These are phyloP conservation scores for Phytophthora parvispora DNA, from an alignment of 352 stramenopile genomes.

Conservation along the genomic window DNA sequence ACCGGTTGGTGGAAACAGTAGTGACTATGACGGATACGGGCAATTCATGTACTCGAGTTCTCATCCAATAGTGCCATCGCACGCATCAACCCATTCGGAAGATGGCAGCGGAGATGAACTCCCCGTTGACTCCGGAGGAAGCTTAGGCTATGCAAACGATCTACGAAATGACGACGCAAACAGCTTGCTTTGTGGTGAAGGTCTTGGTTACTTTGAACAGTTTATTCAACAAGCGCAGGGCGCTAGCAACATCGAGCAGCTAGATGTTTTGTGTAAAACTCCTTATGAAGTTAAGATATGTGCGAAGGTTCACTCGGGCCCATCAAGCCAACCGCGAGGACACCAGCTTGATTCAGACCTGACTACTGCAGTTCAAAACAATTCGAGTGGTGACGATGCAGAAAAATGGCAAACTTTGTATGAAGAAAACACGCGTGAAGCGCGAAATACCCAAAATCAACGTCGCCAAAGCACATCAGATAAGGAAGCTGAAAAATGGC, in stretches of 20 bases:
- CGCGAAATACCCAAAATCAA: slow-evolving; percentile 6
- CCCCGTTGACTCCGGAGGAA: slow-evolving; percentile 16
- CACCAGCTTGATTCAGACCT: not conserved
- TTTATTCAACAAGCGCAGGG: slow-evolving; percentile 13
- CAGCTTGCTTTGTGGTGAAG: slow-evolving; percentile 12
- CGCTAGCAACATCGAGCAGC: not conserved
- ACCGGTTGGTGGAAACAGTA: slow-evolving; percentile 3
- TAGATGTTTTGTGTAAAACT: slow-evolving; percentile 1
- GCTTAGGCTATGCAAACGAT: slow-evolving; percentile 7
- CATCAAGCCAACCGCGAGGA: not conserved
- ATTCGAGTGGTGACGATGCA: not conserved
- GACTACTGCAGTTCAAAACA: not conserved
- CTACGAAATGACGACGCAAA: slow-evolving; percentile 2
- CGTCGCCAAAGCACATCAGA: not conserved
- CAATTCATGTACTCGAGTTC: slow-evolving; percentile 8
- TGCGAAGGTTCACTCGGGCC: slow-evolving; percentile 9
- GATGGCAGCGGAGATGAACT: slow-evolving; percentile 26
- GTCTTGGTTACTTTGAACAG: slow-evolving; percentile 21
- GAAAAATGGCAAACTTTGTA: slow-evolving; percentile 11
- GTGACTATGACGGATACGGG: slow-evolving; percentile 13
- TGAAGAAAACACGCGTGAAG: slow-evolving; percentile 21
- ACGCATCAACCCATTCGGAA: slow-evolving; percentile 17
- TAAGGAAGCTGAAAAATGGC: slow-evolving; percentile 33
- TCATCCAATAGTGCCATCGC: not conserved
- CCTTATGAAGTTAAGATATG: slow-evolving; percentile 5